These are phyloP conservation scores for Ceratocystiopsis minuta DNA, from an alignment of 2,329 filamentous ascomycete genomes.

Conservation along the genomic window DNA sequence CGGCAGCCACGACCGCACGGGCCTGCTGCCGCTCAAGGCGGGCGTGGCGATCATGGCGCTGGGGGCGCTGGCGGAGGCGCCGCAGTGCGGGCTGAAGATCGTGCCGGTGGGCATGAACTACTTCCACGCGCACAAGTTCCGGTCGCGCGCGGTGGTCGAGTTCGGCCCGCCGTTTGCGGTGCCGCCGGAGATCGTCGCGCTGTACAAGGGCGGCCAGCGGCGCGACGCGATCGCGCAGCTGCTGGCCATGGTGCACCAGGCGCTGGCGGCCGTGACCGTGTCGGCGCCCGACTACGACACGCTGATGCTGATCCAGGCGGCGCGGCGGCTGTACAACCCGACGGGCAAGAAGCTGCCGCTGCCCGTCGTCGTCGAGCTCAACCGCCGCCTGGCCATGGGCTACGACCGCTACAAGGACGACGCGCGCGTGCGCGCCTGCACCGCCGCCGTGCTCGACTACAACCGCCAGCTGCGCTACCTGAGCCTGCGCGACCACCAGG, in stretches of 20 bases:
- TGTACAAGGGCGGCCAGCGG: constrained; percentile 68
- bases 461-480: constrained; percentile 74
- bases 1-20: constrained; percentile 85
- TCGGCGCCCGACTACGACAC: constrained; percentile 91
- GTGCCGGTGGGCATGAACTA: constrained; percentile 99
- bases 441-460: constrained; percentile 61
- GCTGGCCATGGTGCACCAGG: constrained; percentile 71
- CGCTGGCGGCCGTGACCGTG: constrained; percentile 74
- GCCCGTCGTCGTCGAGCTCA: constrained; percentile 84
- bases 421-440: constrained; percentile 58
- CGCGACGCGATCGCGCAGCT: constrained; percentile 75
- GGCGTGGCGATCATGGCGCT: constrained; percentile 97
- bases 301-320: constrained; percentile 90
- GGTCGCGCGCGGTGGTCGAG: constrained; percentile 85
- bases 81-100: constrained; percentile 78
- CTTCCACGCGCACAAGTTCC: constrained; percentile 97
- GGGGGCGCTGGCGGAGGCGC: constrained; percentile 68
- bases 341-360: constrained; percentile 86
- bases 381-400: constrained; percentile 74
- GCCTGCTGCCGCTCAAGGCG: constrained; percentile 82
- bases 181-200: constrained; percentile 60
- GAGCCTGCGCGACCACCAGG: constrained; percentile 82
- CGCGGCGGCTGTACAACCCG: constrained; percentile 80
- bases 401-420: constrained; percentile 90
- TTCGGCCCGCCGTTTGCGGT: constrained; percentile 84